These are phyloP conservation scores for Pilatotrama ljubarskyi DNA, from an alignment of 768 basidiomycete genomes.

Conservation along the genomic window DNA sequence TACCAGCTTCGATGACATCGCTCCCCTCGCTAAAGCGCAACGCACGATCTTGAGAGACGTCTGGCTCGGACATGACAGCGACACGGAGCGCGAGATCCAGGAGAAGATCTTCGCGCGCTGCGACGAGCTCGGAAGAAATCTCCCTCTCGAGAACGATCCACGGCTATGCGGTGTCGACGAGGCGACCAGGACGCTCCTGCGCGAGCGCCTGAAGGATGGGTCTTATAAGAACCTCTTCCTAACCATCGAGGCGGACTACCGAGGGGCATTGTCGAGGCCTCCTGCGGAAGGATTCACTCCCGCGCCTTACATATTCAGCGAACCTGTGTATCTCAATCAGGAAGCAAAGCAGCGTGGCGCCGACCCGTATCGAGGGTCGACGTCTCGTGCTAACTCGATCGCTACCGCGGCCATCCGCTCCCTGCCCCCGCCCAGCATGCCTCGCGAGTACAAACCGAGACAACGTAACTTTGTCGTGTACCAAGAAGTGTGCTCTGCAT, in stretches of 20 bases:
- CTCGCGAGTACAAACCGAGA: not conserved
- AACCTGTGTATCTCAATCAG: not conserved
- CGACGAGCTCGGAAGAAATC: not conserved
- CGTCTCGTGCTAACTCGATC: not conserved
- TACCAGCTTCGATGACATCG: not conserved
- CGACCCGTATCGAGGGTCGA: not conserved
- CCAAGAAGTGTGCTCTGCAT: slow-evolving; percentile 1
- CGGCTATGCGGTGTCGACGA: not conserved
- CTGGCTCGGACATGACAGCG: slow-evolving; percentile 2
- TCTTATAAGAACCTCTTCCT: slow-evolving; percentile 4
- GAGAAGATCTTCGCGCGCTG: not conserved
- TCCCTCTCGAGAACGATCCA: not conserved
- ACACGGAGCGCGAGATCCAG: slow-evolving; percentile 4
- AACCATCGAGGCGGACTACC: slow-evolving; percentile 1
- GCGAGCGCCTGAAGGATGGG: not conserved
- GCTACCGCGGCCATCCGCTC: not conserved
- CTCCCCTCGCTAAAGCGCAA: not conserved
- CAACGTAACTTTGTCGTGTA: slow-evolving; percentile 8
- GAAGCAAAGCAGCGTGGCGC: not conserved
- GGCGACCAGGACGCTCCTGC: not conserved
- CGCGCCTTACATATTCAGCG: not conserved
- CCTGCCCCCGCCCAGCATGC: not conserved
- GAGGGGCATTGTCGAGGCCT: slow-evolving; percentile 2
- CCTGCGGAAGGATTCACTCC: slow-evolving; percentile 1
- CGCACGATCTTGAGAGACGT: slow-evolving; percentile 2